phyloP scores from a whole-genome alignment of 176 grass and related monocot species.

The Zoysia pacifica region DNA sequence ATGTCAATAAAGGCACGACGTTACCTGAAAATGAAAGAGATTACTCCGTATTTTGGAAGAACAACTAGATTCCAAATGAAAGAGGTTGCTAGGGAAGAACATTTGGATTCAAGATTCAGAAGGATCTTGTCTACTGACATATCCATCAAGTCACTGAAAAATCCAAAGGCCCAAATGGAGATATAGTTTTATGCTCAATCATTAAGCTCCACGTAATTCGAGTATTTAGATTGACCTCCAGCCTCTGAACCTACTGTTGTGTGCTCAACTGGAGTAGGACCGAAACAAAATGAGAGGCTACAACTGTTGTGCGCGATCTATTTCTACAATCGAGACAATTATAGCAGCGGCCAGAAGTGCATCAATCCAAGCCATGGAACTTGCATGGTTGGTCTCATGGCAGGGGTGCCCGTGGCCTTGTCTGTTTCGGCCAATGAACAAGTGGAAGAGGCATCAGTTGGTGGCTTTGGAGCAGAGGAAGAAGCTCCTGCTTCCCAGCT shows the following conservation, averaged over 20 bases:
- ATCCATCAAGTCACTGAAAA: background rate
- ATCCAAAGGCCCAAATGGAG: background rate
- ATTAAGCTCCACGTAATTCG: background rate
- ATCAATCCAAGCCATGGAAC: slow-evolving; percentile 42
- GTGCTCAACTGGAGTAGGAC: too few species aligned
- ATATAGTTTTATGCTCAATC: background rate
- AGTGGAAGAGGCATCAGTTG: slow-evolving; percentile 21
- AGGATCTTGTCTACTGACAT: background rate
- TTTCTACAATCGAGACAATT: background rate
- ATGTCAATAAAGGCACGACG: background rate
- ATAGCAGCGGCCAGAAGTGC: slow-evolving; percentile 45
- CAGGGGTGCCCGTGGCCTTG: background rate
- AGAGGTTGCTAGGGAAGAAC: background rate
- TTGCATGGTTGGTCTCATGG: background rate
- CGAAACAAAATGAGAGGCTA: background rate
- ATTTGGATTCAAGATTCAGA: background rate
- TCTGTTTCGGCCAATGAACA: slow-evolving; percentile 15
- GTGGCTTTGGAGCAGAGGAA: slow-evolving; percentile 66
- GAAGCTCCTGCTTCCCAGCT: slow-evolving; percentile 72
- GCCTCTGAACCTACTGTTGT: background rate
- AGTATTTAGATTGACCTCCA: background rate
- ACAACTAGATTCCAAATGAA: background rate
- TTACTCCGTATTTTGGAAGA: background rate
- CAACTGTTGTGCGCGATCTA: background rate
- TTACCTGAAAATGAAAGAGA: background rate